Evolutionary conservation across 371 early-diverging fungal species (phyloP).

Genomic region (Saksenaea oblongispora): DNA sequence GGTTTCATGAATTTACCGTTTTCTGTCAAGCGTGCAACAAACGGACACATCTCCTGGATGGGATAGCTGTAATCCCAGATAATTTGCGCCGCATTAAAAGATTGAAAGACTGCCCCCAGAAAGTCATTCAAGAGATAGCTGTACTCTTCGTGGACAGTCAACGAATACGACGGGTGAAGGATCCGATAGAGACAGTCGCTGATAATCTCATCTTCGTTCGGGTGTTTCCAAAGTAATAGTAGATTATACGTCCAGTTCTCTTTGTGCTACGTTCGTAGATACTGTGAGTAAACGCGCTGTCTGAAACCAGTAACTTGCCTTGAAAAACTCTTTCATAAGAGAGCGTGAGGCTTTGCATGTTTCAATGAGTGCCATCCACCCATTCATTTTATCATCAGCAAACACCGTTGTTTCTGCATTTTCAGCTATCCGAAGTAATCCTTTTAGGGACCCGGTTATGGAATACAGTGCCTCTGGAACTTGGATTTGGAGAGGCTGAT

Average conservation of each 20-base stretch:
- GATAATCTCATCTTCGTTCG: slow-evolving; percentile 16
- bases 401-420: background rate
- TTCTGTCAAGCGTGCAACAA: slow-evolving; percentile 4
- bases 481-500: background rate
- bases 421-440: background rate
- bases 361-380: slow-evolving; percentile 22
- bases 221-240: slow-evolving; percentile 26
- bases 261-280: slow-evolving; percentile 5
- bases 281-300: background rate
- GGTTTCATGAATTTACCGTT: slow-evolving; percentile 2
- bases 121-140: slow-evolving; percentile 21
- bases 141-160: slow-evolving; percentile 20
- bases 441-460: slow-evolving; percentile 14
- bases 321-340: slow-evolving; percentile 17
- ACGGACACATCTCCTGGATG: background rate
- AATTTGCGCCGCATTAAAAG: slow-evolving; percentile 5
- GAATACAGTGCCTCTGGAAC: slow-evolving; percentile 11
- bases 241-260: slow-evolving; percentile 26
- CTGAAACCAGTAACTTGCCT: slow-evolving; percentile 7
- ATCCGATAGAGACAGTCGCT: slow-evolving; percentile 10
- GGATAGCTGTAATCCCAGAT: slow-evolving; percentile 15
- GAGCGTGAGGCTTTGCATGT: slow-evolving; percentile 22
- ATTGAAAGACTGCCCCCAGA: slow-evolving; percentile 17
- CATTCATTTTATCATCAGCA: background rate
- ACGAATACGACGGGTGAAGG: slow-evolving; percentile 19